These are phyloP conservation scores for Drechslera avenae DNA, from an alignment of 2,329 filamentous ascomycete genomes.

Conservation along the genomic window DNA sequence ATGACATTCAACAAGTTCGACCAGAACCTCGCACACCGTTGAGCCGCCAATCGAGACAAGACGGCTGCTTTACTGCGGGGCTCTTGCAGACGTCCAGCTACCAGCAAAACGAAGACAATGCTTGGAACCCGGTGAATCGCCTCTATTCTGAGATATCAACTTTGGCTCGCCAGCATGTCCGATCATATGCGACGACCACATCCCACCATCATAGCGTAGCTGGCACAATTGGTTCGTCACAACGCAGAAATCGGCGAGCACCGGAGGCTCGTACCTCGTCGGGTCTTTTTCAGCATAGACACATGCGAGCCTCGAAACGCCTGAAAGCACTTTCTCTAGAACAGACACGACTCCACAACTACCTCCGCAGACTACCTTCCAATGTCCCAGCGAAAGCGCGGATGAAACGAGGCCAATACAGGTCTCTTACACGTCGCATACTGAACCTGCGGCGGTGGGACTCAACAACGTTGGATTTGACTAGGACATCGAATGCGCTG, in stretches of 20 bases:
- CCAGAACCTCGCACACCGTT: neutral
- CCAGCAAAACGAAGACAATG: neutral
- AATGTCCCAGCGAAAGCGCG: neutral
- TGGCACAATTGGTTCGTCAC: neutral
- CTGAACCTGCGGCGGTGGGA: constrained; percentile 22
- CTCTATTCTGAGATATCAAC: constrained; percentile 35
- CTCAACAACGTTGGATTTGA: constrained; percentile 14
- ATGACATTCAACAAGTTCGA: neutral
- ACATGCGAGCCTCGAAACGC: constrained; percentile 5
- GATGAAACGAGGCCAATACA: constrained; percentile 32
- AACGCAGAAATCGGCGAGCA: neutral
- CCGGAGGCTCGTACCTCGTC: constrained; percentile 1
- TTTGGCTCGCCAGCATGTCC: constrained; percentile 20
- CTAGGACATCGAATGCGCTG: neutral
- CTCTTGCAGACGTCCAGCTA: constrained; percentile 4
- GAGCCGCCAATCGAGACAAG: neutral
- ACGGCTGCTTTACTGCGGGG: constrained; percentile 1
- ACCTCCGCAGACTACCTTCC: constrained; percentile 14
- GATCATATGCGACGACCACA: constrained; percentile 14
- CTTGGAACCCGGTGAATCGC: constrained; percentile 5
- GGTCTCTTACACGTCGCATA: constrained; percentile 37
- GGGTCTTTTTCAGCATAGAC: neutral
- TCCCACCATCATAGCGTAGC: neutral
- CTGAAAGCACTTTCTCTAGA: constrained; percentile 11
- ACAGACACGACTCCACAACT: constrained; percentile 11